phyloP scores from a whole-genome alignment of 1,284 basidiomycete genomes.

The Pseudozyma thailandica region DNA sequence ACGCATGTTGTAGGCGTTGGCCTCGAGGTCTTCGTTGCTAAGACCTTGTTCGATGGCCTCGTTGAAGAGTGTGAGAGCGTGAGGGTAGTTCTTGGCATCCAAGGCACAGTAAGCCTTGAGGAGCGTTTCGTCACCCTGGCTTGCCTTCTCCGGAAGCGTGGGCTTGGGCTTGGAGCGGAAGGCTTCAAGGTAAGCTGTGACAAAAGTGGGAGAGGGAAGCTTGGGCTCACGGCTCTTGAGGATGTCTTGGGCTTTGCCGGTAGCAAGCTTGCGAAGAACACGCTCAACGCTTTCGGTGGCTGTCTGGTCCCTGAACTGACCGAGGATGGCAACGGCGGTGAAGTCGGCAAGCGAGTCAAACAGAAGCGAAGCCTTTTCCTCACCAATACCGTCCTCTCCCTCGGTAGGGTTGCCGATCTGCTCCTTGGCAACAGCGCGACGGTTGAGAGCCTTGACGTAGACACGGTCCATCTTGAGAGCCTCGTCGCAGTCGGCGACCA shows the following conservation, averaged over 20 bases:
- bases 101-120: slow-evolving; percentile 84
- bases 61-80: slow-evolving; percentile 82
- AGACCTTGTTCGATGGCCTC: slow-evolving; percentile 90
- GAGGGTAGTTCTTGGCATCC: slow-evolving; percentile 84
- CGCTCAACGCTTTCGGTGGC: slow-evolving; percentile 88
- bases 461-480: slow-evolving; percentile 85
- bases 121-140: slow-evolving; percentile 85
- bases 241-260: slow-evolving; percentile 78
- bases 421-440: slow-evolving; percentile 87
- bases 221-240: slow-evolving; percentile 81
- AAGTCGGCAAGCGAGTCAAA: slow-evolving; percentile 74
- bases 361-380: slow-evolving; percentile 54
- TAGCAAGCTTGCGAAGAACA: slow-evolving; percentile 85
- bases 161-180: slow-evolving; percentile 86
- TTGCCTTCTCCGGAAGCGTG: slow-evolving; percentile 78
- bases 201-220: slow-evolving; percentile 90
- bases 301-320: slow-evolving; percentile 85
- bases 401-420: slow-evolving; percentile 78
- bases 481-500: slow-evolving; percentile 89
- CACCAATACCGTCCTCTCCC: slow-evolving; percentile 71
- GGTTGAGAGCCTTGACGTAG: slow-evolving; percentile 95
- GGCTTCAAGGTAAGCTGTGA: slow-evolving; percentile 94
- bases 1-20: slow-evolving; percentile 89
- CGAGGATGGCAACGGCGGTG: slow-evolving; percentile 93
- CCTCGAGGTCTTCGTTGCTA: slow-evolving; percentile 77